Conservation (phyloP, 306 rosid species). For the Lathyrus oleraceus region DNA sequence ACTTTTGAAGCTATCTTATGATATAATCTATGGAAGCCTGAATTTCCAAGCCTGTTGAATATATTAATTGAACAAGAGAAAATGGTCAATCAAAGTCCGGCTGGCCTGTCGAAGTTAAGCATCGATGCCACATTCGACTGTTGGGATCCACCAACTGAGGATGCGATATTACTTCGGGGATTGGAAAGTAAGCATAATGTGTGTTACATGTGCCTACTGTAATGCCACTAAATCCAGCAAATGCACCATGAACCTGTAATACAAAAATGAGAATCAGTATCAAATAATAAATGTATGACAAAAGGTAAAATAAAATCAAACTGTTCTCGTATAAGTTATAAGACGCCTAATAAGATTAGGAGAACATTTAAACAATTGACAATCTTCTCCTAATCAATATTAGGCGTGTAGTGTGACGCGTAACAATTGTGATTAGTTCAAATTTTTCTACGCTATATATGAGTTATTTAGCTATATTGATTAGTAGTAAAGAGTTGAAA, state of each 20-base stretch:
- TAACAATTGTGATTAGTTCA: neutral
- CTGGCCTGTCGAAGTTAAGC: constrained; percentile 96
- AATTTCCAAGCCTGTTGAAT: constrained; percentile 43
- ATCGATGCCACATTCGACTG: constrained; percentile 99
- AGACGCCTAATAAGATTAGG: no score
- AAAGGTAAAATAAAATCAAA: no score
- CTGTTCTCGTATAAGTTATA: no score
- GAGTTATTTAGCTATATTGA: neutral
- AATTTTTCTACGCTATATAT: neutral
- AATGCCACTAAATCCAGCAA: constrained; percentile 93
- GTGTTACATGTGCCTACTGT: constrained; percentile 94
- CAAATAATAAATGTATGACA: neutral
- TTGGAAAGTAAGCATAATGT: constrained; percentile 93
- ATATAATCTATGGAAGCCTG: constrained; percentile 40
- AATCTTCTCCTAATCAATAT: no score
- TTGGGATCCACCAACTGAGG: constrained; percentile 75
- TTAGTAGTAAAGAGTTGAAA: neutral
- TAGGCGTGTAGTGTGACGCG: neutral
- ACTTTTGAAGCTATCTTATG: constrained; percentile 39
- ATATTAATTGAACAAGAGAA: constrained; percentile 1
- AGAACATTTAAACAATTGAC: no score
- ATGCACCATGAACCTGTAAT: constrained; percentile 93
- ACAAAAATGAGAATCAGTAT: constrained; percentile 27
- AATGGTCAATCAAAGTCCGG: constrained; percentile 70
- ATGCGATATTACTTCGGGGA: constrained; percentile 84